These are phyloP conservation scores for Pseudocercospora fijiensis DNA, from an alignment of 2,329 filamentous ascomycete species.

Conservation along the genomic window DNA sequence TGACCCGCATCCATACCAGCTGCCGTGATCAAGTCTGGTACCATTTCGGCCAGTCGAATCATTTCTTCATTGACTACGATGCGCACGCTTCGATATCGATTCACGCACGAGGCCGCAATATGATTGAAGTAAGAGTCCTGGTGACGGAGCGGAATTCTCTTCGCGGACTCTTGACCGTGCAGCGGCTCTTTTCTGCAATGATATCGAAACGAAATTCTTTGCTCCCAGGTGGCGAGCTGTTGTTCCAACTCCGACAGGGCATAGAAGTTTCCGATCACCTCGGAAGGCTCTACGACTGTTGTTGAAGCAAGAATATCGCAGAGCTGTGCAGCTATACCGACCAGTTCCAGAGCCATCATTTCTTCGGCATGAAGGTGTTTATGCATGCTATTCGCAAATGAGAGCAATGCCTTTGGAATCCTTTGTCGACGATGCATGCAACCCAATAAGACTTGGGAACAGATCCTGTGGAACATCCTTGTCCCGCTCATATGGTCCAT, in stretches of 20 bases:
- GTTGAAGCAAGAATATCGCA: slow-evolving; percentile 8
- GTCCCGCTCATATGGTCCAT: slow-evolving; percentile 7
- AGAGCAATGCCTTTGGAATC: neutral
- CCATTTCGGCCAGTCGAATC: slow-evolving; percentile 5
- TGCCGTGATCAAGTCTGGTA: neutral
- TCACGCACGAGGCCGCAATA: slow-evolving; percentile 13
- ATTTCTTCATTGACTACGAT: slow-evolving; percentile 18
- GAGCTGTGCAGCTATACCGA: slow-evolving; percentile 4
- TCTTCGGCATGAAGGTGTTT: slow-evolving; percentile 13
- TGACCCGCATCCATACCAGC: neutral
- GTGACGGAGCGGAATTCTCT: slow-evolving; percentile 5
- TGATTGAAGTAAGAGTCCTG: slow-evolving; percentile 16
- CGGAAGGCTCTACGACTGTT: neutral
- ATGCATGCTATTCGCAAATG: neutral
- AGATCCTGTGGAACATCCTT: slow-evolving; percentile 9
- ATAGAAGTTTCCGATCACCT: neutral
- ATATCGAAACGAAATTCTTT: slow-evolving; percentile 5
- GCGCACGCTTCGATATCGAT: slow-evolving; percentile 13
- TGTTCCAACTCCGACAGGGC: slow-evolving; percentile 5
- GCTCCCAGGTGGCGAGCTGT: slow-evolving; percentile 11
- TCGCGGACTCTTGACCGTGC: neutral
- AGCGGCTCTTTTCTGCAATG: neutral
- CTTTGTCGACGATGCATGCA: slow-evolving; percentile 4
- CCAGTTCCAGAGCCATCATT: slow-evolving; percentile 6
- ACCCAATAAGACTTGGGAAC: neutral